Base-by-base conservation (phyloP, 257 asterid species). In the Paraleonurus japonicus region DNA sequence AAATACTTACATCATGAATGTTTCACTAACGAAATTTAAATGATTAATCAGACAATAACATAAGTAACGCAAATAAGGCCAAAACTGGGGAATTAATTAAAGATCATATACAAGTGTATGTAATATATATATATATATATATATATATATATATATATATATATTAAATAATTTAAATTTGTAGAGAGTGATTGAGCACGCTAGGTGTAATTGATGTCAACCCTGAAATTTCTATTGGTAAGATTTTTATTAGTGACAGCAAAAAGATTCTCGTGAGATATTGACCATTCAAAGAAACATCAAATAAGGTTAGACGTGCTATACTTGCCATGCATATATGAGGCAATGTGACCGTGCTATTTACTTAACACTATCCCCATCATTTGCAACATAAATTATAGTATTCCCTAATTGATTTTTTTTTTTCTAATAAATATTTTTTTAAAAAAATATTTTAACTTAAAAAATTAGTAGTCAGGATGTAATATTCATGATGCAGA, bases 211-310 rank as follows among this genome's bases (percentile, higher is more conserved):
- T 80, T 79, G 84, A 80, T 73, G 79, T 74, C 65, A 83, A 85
- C 84, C 82, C 79, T 69, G 66, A 73, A 70, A 80, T 48, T 45
- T 76, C 12, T 64, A 85, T 71, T 78, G 86, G 86, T 83, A 83
- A 73, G 61, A 35, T 65, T 48, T 50, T 5, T 7, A 54, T 70
- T 63, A 68, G 68, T 67, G 89, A 83, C 81, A 81, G 86, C 82
- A 78, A 84, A 73, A 87, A 89, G 96, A 87, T 89, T 89, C 88
- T 80, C 76, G 60, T 62, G 69, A 84, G 95, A 87, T 70, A 85
- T 84, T 79, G 96, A 87, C 96, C 86, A 84, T 87, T 87, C 95
- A 86, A 84, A 84, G 76, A 54, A 81, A 78, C 72, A 76, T 64
- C 81, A 81, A 81, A 87, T 84, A 81, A 81, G 84, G 85, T 75